Evolutionary conservation across 495 filamentous ascomycete genomes (phyloP).

Genomic region (Schizothecium vesticola): DNA sequence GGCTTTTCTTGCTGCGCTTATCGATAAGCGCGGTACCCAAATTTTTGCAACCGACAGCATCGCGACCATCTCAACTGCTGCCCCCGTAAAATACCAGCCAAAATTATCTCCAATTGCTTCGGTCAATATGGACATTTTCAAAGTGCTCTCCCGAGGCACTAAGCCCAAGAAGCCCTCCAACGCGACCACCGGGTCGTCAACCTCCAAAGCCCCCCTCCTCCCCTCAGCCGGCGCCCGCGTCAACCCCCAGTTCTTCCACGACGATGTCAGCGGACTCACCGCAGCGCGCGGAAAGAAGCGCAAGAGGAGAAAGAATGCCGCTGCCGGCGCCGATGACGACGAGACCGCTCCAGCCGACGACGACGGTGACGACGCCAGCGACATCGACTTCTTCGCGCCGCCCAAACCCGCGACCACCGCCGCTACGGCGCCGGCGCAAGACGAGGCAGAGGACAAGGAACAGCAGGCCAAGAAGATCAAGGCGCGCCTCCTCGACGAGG

Average conservation of each 20-base stretch:
- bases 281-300: conserved; percentile 41
- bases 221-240: conserved; percentile 46
- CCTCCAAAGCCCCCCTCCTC: conserved; percentile 29
- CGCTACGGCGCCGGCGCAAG: conserved; percentile 2
- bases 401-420: conserved; percentile 19
- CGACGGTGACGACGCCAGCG: conserved; percentile 28
- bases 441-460: conserved; percentile 6
- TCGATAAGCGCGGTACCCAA: not conserved
- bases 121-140: conserved; percentile 58
- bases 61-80: not conserved
- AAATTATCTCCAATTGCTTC: not conserved
- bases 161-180: conserved; percentile 36
- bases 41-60: not conserved
- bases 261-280: conserved; percentile 23
- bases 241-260: conserved; percentile 50
- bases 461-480: conserved; percentile 27
- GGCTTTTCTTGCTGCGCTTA: not conserved
- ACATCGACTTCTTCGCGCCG: conserved; percentile 48
- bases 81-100: not conserved
- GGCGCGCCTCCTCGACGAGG: conserved; percentile 44
- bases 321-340: conserved; percentile 14
- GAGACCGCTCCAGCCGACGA: conserved; percentile 19
- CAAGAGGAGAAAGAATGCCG: conserved; percentile 37
- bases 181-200: conserved; percentile 30
- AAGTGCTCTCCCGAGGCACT: conserved; percentile 60